Base-by-base conservation (phyloP, 139 green algal genomes). In the Chlorokybus atmophyticus region DNA sequence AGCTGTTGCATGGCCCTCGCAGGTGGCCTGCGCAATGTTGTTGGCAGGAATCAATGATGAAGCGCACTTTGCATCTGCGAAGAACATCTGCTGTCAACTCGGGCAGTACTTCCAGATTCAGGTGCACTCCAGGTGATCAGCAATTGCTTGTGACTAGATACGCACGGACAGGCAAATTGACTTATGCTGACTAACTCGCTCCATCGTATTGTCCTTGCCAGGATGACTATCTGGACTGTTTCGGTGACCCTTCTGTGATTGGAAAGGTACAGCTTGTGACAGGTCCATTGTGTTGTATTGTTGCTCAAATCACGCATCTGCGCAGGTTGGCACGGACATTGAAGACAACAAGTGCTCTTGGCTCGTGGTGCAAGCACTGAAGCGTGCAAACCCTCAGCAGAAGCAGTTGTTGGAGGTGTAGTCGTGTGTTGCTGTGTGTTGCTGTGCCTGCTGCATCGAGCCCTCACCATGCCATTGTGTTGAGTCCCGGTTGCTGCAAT, bases 301-400 rank as follows among this genome's bases (percentile, higher is more conserved):
- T n/a, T n/a, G n/a, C 3, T 54, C 8, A 54, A 54, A 8, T 10
- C 17, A 10, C 17, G 47, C 17, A 8, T 54, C 17, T 54, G 8
- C 10, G 32, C 63, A 71, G 70, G 80, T 94, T n/a, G 91, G 91
- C 21, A 99, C 91, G 27, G 91, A 99, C 74, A 96, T 99, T 54
- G 73, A 93, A 71, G 91, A 99, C 76, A 94, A 88, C 78, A 99
- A 99, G 75, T 99, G 91, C 76, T 93, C 79, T 26, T 99, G 91
- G 91, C 73, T 99, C 28, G 83, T 98, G 25, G 89, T 92, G 55
- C 83, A 88, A 25, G 91, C 85, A 10, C 75, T 98, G 60, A 32
- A 87, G 66, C 50, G 74, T 4, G 90, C 83, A 0, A 79, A 17
- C 29, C 59, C 76, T 2, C 75, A 78, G 55, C 91, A 98, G 78